Base-by-base conservation (phyloP, 2,329 filamentous ascomycete genomes). In the Cladosporium sp. region DNA sequence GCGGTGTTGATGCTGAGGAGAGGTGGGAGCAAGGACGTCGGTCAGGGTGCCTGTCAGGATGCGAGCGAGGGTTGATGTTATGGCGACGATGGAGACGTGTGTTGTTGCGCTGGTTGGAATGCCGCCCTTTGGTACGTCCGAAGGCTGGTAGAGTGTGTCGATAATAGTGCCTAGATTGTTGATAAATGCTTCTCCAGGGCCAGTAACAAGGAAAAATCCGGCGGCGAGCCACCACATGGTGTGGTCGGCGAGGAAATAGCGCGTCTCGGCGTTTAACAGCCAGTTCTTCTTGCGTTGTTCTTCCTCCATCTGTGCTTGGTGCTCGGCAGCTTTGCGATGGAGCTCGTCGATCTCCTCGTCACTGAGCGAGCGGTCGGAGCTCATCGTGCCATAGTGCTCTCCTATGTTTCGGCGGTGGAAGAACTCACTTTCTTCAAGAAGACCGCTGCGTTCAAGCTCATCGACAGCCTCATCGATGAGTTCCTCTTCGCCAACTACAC, bases 141-240 rank as follows among this genome's bases (percentile, higher is more conserved):
- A 82, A 43, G 87, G 84, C 5, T 84, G 83, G 45, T 89, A 90
- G 3, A 97, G 80, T 0, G 93, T 96, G 65, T 89, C 88, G 66
- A 97, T 92, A 61, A 99, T 88, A 22, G 92, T 97, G 37, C 94
- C 94, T 9, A 99, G 76, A 68, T 97, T 99, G 76, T 97, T 99
- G 76, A 97, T 92, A 73, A 97, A 99, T 11, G 93, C 90, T 75
- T 99, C 94, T n/a, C 92, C 93, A 0, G 94, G 93, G 0, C 94
- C 94, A 56, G 92, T 90, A 66, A 96, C 90, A 63, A 97, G 83
- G 74, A 97, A 90, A 75, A 99, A 97, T 19, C 92, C 92, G 0
- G 87, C 78, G 0, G 93, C 91, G 65, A 99, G 88, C 71, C 87
- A 89, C 93, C 93, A 99, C 93, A 97, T 97, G 12, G 92, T 97